These are phyloP conservation scores for Graphilbum sp. DNA, from an alignment of 2,329 filamentous ascomycete species.

Conservation along the genomic window DNA sequence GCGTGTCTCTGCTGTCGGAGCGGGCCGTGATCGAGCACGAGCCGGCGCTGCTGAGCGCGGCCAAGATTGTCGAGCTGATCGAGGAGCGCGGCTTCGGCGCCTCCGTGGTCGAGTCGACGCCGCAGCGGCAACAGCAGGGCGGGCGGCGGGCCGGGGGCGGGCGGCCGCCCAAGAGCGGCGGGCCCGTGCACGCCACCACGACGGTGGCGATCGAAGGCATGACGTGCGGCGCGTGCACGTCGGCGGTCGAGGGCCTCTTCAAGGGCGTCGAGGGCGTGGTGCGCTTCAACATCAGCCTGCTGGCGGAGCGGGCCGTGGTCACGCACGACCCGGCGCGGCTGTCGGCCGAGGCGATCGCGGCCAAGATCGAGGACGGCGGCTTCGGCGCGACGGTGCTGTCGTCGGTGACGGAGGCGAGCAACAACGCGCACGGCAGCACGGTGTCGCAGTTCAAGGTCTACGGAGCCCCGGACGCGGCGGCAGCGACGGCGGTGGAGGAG, in stretches of 20 bases:
- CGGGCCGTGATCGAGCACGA: conserved; percentile 77
- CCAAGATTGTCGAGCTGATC: conserved; percentile 40
- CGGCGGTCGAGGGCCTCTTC: conserved; percentile 75
- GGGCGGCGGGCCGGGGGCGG: conserved; percentile 11
- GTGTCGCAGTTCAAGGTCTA: conserved; percentile 71
- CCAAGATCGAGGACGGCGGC: conserved; percentile 76
- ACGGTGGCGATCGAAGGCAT: conserved; percentile 88
- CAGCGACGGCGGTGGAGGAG: conserved; percentile 57
- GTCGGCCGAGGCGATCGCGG: conserved; percentile 54
- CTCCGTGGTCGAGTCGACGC: conserved; percentile 55
- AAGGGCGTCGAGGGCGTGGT: conserved; percentile 58
- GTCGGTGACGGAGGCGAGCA: conserved; percentile 43
- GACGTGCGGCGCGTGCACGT: conserved; percentile 95
- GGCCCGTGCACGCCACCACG: conserved; percentile 44
- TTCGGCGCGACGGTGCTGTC: conserved; percentile 78
- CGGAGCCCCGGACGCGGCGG: conserved; percentile 54
- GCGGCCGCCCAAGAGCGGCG: conserved; percentile 23
- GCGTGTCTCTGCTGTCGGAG: conserved; percentile 70
- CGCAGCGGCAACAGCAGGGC: conserved; percentile 21
- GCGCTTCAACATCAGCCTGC: conserved; percentile 86
- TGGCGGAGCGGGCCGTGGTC: conserved; percentile 83
- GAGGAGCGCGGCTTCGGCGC: conserved; percentile 69
- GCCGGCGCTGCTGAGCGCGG: conserved; percentile 31
- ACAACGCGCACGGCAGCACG: conserved; percentile 37
- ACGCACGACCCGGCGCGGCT: conserved; percentile 64